These are phyloP conservation scores for Teunomyces kruisii DNA, from an alignment of 805 yeast species.

Conservation along the genomic window DNA sequence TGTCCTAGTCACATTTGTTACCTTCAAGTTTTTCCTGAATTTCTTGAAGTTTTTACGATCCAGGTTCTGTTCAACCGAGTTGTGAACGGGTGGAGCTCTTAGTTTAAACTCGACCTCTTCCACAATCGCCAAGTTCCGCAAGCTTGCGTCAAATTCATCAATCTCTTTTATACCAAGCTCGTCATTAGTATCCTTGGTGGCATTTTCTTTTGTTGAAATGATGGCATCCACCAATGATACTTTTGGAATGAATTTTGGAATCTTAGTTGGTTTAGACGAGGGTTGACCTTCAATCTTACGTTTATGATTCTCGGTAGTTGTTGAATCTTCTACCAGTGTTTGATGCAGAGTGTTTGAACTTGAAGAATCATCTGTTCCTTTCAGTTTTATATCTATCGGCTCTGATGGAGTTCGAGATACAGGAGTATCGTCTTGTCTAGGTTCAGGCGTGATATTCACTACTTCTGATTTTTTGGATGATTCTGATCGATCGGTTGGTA, in stretches of 20 bases:
- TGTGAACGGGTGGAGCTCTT: slow-evolving; percentile 9
- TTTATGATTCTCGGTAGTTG: background rate
- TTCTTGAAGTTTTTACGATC: slow-evolving; percentile 40
- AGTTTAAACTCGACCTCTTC: slow-evolving; percentile 23
- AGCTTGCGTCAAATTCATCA: slow-evolving; percentile 23
- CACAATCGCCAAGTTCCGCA: slow-evolving; percentile 35
- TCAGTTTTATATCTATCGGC: background rate
- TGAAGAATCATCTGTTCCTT: background rate
- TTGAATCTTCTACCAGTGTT: background rate
- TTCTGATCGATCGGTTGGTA: background rate
- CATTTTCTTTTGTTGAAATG: slow-evolving; percentile 22
- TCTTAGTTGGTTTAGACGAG: background rate
- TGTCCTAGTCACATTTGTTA: slow-evolving; percentile 26
- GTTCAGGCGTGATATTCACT: background rate
- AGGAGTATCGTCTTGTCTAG: background rate
- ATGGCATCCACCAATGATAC: slow-evolving; percentile 31
- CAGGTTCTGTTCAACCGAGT: slow-evolving; percentile 18
- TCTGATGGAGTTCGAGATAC: background rate
- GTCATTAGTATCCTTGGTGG: slow-evolving; percentile 18
- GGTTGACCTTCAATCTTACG: background rate
- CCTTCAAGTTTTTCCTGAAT: slow-evolving; percentile 26
- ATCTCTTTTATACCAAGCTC: slow-evolving; percentile 27
- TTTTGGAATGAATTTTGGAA: slow-evolving; percentile 7
- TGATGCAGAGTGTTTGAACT: background rate
- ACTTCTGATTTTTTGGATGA: background rate